A percentile compares a stretch with the other conserved stretches of the same genome.
Evolutionary conservation across 345 rosid species (phyloP).

Genomic region (Euclidium syriacum): DNA sequence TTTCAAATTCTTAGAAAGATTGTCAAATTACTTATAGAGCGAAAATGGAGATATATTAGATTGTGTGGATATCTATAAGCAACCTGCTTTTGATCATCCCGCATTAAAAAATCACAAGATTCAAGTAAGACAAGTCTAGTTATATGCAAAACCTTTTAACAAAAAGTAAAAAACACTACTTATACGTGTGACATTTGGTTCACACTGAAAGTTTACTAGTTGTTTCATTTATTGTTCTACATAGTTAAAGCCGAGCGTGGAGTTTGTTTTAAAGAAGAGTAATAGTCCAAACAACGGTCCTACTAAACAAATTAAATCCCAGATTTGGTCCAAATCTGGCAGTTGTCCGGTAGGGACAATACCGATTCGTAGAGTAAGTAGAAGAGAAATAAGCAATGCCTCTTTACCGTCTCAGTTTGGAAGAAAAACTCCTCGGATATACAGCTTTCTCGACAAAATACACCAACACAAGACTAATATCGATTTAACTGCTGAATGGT

Average conservation of each 20-base stretch:
- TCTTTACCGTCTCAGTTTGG: conserved; percentile 29
- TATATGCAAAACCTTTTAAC: too few species aligned
- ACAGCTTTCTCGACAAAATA: neutral
- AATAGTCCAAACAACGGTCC: neutral
- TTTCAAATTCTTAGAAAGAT: neutral
- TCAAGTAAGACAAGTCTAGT: conserved; percentile 30
- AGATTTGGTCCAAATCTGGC: conserved; percentile 46
- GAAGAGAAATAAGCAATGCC: conserved; percentile 36
- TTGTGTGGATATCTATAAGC: conserved; percentile 44
- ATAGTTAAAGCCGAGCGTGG: conserved; percentile 41
- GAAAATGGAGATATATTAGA: conserved; percentile 54
- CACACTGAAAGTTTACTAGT: neutral
- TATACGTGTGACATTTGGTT: too few species aligned
- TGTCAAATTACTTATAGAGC: conserved; percentile 26
- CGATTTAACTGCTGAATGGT: neutral
- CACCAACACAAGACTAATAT: neutral
- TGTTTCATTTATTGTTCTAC: neutral
- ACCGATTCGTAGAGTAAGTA: conserved; percentile 40
- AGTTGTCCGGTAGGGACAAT: conserved; percentile 44
- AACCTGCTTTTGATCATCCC: conserved; percentile 53
- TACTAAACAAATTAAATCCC: conserved; percentile 18
- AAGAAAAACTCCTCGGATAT: conserved; percentile 15
- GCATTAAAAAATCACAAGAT: conserved; percentile 36
- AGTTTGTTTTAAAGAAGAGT: neutral
- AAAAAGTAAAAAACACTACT: too few species aligned